Evolutionary conservation across 2,329 filamentous ascomycete genomes (phyloP).

Genomic region (Leptosphaerulina australis): DNA sequence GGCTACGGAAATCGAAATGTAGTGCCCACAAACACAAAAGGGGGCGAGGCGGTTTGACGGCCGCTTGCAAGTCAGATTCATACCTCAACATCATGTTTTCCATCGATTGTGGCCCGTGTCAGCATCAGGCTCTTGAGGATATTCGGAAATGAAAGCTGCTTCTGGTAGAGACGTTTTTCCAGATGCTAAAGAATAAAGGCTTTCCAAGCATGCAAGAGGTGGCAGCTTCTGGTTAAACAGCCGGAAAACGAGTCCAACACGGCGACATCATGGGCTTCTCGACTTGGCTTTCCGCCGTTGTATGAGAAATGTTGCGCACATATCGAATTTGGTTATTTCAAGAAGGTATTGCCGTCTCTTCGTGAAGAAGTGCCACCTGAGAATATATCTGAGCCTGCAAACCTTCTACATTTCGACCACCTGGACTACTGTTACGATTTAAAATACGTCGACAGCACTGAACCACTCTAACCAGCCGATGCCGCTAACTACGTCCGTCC

Average conservation of each 20-base stretch:
- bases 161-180: constrained; percentile 22
- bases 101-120: constrained; percentile 31
- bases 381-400: constrained; percentile 20
- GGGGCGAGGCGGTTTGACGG: constrained; percentile 14
- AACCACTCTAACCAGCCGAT: constrained; percentile 32
- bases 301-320: constrained; percentile 11
- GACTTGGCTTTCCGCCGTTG: constrained; percentile 13
- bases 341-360: constrained; percentile 19
- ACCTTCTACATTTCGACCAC: constrained; percentile 1
- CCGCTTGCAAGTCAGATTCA: constrained; percentile 36
- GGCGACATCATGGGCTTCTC: constrained; percentile 23
- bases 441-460: constrained; percentile 27
- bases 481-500: constrained; percentile 23
- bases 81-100: constrained; percentile 29
- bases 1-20: constrained; percentile 42
- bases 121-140: constrained; percentile 26
- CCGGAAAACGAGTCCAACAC: constrained; percentile 18
- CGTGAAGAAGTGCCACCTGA: constrained; percentile 25
- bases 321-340: constrained; percentile 5
- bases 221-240: constrained; percentile 10
- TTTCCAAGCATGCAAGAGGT: constrained; percentile 17
- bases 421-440: constrained; percentile 24
- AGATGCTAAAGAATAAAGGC: background rate
- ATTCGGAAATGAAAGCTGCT: constrained; percentile 23
- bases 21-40: constrained; percentile 40